phyloP scores from a whole-genome alignment of 176 grass and related monocot species.

The Ampelocalamus luodianensis region DNA sequence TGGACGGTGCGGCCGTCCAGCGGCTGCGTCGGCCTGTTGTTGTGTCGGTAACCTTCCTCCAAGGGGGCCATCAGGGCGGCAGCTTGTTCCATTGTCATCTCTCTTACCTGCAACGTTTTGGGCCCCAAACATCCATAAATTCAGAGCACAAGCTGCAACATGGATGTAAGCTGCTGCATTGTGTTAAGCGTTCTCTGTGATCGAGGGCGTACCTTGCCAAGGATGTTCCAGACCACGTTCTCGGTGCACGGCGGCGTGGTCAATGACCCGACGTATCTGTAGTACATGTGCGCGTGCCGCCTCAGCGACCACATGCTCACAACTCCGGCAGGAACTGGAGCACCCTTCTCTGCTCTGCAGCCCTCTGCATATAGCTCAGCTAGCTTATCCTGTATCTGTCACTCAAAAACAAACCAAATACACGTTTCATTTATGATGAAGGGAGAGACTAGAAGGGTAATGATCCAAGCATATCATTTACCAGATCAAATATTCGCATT shows the following conservation, averaged over 20 bases:
- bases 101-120: constrained; percentile 55
- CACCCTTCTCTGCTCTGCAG: constrained; percentile 41
- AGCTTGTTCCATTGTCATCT: constrained; percentile 64
- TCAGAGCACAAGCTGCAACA: not conserved
- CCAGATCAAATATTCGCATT: not conserved
- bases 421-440: not conserved
- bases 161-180: not conserved
- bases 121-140: not conserved
- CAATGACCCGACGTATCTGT: constrained; percentile 78
- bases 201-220: constrained; percentile 51
- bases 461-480: not conserved
- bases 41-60: constrained; percentile 49
- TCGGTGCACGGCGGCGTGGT: constrained; percentile 93
- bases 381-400: constrained; percentile 76
- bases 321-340: constrained; percentile 42
- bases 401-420: not conserved
- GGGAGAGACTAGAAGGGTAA: not conserved
- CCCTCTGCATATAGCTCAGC: constrained; percentile 55
- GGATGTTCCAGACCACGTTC: constrained; percentile 83
- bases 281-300: constrained; percentile 56
- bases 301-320: constrained; percentile 51
- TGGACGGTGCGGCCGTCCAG: constrained; percentile 66
- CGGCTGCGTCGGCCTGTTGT: constrained; percentile 69
- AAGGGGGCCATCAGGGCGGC: constrained; percentile 61
- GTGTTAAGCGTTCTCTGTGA: not conserved